Percentiles rank a stretch among this genome's conserved stretches.
phyloP scores from a whole-genome alignment of 805 yeast genomes.

The Ogataea populi-albae region DNA sequence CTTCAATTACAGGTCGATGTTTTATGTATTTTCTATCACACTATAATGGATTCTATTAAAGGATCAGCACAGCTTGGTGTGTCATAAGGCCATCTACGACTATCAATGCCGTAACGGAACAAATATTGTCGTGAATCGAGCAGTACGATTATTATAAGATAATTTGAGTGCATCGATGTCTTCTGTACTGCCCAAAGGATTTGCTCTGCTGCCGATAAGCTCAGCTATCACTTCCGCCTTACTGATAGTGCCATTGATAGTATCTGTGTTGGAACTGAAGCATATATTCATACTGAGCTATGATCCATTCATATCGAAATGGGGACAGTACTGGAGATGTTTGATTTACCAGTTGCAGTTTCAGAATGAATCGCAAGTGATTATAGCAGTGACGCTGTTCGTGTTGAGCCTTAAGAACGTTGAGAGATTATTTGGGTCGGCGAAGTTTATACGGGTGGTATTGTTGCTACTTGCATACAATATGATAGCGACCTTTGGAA shows the following conservation, averaged over 20 bases:
- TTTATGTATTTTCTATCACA: too few species aligned
- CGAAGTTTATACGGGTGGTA: conserved; percentile 48
- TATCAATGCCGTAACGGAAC: too few species aligned
- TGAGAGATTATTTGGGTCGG: conserved; percentile 57
- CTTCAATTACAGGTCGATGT: too few species aligned
- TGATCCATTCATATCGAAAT: conserved; percentile 53
- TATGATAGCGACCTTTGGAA: conserved; percentile 34
- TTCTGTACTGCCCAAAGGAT: conserved; percentile 32
- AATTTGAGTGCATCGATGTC: too few species aligned
- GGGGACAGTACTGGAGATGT: conserved; percentile 58
- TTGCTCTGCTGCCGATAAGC: conserved; percentile 38
- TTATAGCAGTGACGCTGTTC: conserved; percentile 42
- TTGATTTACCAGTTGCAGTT: conserved; percentile 49
- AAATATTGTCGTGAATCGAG: too few species aligned
- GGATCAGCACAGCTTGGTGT: too few species aligned
- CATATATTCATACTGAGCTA: conserved; percentile 41
- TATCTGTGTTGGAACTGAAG: conserved; percentile 45
- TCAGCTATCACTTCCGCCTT: conserved; percentile 33
- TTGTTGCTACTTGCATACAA: conserved; percentile 48
- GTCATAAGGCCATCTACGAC: too few species aligned
- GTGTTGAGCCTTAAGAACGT: conserved; percentile 51
- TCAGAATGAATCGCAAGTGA: conserved; percentile 57
- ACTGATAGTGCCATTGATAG: conserved; percentile 38
- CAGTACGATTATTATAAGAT: too few species aligned
- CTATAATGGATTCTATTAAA: too few species aligned